Conservation (phyloP, 2,329 filamentous ascomycete species). For the Epichloe sp. region DNA sequence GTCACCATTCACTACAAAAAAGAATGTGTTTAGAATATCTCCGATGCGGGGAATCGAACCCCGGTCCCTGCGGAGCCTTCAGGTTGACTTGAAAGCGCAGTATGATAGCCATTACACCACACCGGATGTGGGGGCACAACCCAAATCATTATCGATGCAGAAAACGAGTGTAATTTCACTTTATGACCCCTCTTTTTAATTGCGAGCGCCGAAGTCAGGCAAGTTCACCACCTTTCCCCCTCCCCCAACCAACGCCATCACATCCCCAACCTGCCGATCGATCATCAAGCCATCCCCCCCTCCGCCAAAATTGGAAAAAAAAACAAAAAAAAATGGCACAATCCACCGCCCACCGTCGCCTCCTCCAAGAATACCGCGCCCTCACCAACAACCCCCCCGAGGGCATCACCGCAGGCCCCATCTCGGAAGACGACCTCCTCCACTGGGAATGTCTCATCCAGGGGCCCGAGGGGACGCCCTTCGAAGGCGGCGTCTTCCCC, state of each 20-base stretch:
- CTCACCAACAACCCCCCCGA: slow-evolving; percentile 97
- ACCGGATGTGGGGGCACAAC: slow-evolving; percentile 1
- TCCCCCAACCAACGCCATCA: too few species aligned
- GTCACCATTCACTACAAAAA: too few species aligned
- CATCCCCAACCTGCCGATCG: too few species aligned
- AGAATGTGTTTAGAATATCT: accelerated
- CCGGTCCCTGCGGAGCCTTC: slow-evolving; percentile 6
- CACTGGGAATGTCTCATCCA: slow-evolving; percentile 95
- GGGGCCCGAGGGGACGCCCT: slow-evolving; percentile 89
- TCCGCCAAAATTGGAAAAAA: not conserved
- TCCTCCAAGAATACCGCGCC: slow-evolving; percentile 92
- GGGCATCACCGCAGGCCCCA: slow-evolving; percentile 87
- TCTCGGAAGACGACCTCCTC: slow-evolving; percentile 89
- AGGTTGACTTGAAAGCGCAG: slow-evolving; percentile 4
- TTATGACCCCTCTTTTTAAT: accelerated
- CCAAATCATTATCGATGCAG: accelerated
- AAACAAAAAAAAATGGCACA: slow-evolving; percentile 37
- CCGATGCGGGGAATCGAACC: slow-evolving; percentile 10
- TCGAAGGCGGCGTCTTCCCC: slow-evolving; percentile 89
- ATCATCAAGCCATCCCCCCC: too few species aligned
- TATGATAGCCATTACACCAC: slow-evolving; percentile 10
- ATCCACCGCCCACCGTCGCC: slow-evolving; percentile 58
- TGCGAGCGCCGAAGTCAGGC: too few species aligned
- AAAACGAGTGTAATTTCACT: accelerated
- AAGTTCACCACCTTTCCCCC: too few species aligned